Base-by-base conservation (phyloP, 1,284 basidiomycete genomes). In the Tetrapyrgos nigripes region DNA sequence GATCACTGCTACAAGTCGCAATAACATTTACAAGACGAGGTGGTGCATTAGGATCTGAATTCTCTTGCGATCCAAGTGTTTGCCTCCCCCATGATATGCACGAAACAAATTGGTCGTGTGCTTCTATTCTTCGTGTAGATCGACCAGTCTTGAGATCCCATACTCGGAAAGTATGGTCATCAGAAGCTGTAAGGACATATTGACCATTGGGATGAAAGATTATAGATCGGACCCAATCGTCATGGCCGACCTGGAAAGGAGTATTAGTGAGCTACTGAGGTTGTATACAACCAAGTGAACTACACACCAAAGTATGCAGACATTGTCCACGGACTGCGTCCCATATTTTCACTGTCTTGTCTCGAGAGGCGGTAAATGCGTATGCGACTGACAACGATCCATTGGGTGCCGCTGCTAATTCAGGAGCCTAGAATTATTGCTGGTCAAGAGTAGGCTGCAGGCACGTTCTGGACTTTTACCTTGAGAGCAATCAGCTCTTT, bases 301-400 rank as follows among this genome's bases (percentile, higher is more conserved):
- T 27, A 73, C 83, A 65, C 58, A 87, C 85, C 28, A 93, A 75
- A 8, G 82, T 87, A 62, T 84, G 80, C n/a, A 93, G 70, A 63
- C 86, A 85, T 68, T 88, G 87, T 2, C 90, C 89, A 14, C 79
- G 83, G 26, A 80, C 71, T 1, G 82, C 77, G 65, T 92, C 89
- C 91, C 91, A 92, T 17, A 93, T 68, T 63, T 84, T 84, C 64
- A 92, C 87, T 3, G 80, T 83, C 77, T 91, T 91, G 73, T 93
- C 91, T 61, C 91, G 75, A 17, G 86, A 86, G 0, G 86, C 88
- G 0, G 90, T 91, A 1, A 85, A 87, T 1, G 85, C 80, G 64
- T 84, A 91, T 14, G 79, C 69, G 8, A 71, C 64, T 3, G 67
- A 63, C 19, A 70, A 65, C 6, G 55, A 53, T 29, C 68, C 68